These are phyloP conservation scores for Phytophthora nicotianae DNA, from an alignment of 352 stramenopile species.

Conservation along the genomic window DNA sequence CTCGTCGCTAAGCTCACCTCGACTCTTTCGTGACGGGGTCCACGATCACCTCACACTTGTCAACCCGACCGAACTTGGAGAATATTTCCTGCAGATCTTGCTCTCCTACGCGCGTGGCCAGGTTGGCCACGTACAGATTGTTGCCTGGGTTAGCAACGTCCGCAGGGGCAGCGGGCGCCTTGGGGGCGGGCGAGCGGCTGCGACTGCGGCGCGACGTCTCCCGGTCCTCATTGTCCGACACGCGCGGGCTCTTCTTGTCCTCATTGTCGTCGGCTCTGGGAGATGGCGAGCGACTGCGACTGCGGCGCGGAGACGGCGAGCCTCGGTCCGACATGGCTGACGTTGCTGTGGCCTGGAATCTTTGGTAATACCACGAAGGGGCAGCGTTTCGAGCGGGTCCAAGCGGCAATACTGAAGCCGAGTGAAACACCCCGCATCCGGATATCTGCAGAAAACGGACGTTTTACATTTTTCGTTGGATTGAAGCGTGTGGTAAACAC, in stretches of 20 bases:
- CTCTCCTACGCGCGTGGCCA: constrained; percentile 60
- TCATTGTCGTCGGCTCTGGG: constrained; percentile 18
- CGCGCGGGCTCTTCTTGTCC: constrained; percentile 20
- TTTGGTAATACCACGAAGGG: constrained; percentile 26
- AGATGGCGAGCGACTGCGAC: constrained; percentile 35
- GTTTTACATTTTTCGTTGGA: constrained; percentile 19
- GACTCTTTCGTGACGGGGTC: constrained; percentile 81
- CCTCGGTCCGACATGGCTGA: constrained; percentile 45
- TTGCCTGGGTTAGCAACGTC: constrained; percentile 67
- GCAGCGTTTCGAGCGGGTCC: constrained; percentile 26
- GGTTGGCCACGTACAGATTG: constrained; percentile 83
- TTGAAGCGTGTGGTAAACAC: constrained; percentile 14
- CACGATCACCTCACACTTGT: constrained; percentile 84
- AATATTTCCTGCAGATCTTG: constrained; percentile 75
- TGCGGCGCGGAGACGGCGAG: constrained; percentile 32
- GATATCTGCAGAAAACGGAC: constrained; percentile 10
- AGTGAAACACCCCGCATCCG: constrained; percentile 16
- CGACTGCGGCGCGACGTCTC: constrained; percentile 33
- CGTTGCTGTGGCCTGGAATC: constrained; percentile 19
- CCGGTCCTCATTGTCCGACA: constrained; percentile 1
- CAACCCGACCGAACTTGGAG: constrained; percentile 68
- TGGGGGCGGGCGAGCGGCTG: constrained; percentile 47
- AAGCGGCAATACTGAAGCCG: constrained; percentile 12
- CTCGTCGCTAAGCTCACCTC: constrained; percentile 35
- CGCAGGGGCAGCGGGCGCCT: constrained; percentile 9